Percentiles rank a stretch among this genome's conserved stretches.
These are phyloP conservation scores for Coemansia sp. DNA, from an alignment of 192 early-diverging fungal species.

Conservation along the genomic window DNA sequence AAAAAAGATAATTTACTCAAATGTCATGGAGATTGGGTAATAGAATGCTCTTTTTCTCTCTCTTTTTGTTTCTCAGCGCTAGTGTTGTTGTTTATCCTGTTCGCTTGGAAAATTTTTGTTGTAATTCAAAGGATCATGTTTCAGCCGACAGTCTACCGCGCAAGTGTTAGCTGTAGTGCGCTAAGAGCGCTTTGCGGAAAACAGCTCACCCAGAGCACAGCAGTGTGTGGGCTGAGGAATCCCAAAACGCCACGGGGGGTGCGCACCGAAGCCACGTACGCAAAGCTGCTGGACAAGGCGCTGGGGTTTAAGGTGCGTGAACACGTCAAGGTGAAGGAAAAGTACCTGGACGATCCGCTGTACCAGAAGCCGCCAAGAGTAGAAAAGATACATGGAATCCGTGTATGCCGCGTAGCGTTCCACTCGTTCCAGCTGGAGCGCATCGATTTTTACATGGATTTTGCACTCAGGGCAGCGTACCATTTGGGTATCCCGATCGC, in stretches of 20 bases:
- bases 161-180: background rate
- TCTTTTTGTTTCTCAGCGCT: background rate
- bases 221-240: background rate
- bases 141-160: background rate
- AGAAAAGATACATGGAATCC: constrained; percentile 64
- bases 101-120: background rate
- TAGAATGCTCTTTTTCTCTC: background rate
- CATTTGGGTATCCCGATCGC: constrained; percentile 71
- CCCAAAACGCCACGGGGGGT: constrained; percentile 7
- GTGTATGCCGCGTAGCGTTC: constrained; percentile 76
- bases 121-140: constrained; percentile 2
- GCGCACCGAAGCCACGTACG: constrained; percentile 27
- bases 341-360: constrained; percentile 23
- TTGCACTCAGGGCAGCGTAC: constrained; percentile 79
- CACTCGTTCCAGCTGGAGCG: constrained; percentile 78
- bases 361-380: constrained; percentile 26
- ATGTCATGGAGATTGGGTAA: background rate
- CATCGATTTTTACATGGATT: constrained; percentile 84
- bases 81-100: background rate
- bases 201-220: background rate
- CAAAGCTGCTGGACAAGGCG: constrained; percentile 49
- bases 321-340: constrained; percentile 13
- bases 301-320: constrained; percentile 39
- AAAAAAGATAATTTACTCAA: background rate
- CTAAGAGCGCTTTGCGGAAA: background rate